Evolutionary conservation across 352 stramenopile genomes (phyloP).

Genomic region (Elongisporangium anandrum): DNA sequence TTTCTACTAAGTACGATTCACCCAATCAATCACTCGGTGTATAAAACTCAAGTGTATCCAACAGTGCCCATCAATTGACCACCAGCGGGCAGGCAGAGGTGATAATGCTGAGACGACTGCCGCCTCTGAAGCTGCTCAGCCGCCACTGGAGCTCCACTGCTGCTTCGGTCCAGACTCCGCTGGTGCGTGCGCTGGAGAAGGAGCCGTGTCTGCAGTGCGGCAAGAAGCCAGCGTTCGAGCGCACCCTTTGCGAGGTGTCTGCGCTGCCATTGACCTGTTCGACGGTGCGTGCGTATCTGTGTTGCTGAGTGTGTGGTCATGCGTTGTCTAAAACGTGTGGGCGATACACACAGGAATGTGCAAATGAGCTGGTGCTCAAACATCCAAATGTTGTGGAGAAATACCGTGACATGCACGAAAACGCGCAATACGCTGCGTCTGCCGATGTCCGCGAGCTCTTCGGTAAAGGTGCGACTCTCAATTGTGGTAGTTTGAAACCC

Average conservation of each 20-base stretch:
- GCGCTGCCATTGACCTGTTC: slow-evolving; percentile 51
- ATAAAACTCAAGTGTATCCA: background rate
- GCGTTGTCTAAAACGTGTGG: background rate
- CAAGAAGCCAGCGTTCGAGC: slow-evolving; percentile 9
- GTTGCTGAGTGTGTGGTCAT: slow-evolving; percentile 2
- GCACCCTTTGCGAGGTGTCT: slow-evolving; percentile 24
- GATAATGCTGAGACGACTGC: background rate
- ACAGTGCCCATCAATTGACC: too few species aligned
- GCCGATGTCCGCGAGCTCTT: slow-evolving; percentile 38
- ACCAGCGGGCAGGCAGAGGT: background rate
- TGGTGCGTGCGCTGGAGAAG: slow-evolving; percentile 27
- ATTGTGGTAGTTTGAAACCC: slow-evolving; percentile 2
- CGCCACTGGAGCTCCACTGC: background rate
- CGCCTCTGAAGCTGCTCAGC: background rate
- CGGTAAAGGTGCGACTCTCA: slow-evolving; percentile 22
- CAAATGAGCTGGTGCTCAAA: slow-evolving; percentile 16
- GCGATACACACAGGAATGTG: slow-evolving; percentile 20
- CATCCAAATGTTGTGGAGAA: slow-evolving; percentile 22
- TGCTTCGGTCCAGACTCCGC: background rate
- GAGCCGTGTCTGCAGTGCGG: slow-evolving; percentile 52
- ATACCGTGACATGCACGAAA: slow-evolving; percentile 39
- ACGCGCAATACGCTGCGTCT: slow-evolving; percentile 30
- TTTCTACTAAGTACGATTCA: background rate
- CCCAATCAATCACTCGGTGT: background rate
- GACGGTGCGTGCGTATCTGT: slow-evolving; percentile 6